Conservation (phyloP, 306 rosid genomes). For the Gleditsia sinensis region DNA sequence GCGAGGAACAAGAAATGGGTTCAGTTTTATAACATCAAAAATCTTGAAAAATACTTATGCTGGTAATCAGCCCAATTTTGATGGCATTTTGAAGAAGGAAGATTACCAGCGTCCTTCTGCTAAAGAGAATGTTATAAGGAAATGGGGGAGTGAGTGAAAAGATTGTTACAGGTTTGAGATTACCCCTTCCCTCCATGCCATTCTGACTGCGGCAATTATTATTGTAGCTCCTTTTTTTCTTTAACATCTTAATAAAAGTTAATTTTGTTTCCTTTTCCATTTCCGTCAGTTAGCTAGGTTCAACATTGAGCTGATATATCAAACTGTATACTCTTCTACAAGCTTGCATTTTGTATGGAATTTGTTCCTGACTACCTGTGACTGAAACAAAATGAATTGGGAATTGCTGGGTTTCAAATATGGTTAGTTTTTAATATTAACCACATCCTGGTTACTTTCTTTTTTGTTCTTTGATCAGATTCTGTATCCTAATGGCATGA, state of each 20-base stretch:
- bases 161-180: slow-evolving; percentile 34
- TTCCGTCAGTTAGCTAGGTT: neutral
- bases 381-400: slow-evolving; percentile 5
- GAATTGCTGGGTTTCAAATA: slow-evolving; percentile 1
- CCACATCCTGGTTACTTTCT: neutral
- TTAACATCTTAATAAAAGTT: neutral
- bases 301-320: neutral
- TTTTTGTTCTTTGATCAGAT: neutral
- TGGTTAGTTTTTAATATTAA: neutral
- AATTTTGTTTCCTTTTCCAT: neutral
- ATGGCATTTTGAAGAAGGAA: slow-evolving; percentile 47
- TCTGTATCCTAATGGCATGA: neutral
- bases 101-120: slow-evolving; percentile 61
- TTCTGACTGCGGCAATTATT: neutral
- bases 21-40: slow-evolving; percentile 57
- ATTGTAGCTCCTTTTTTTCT: neutral
- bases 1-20: slow-evolving; percentile 81
- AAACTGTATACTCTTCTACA: neutral
- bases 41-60: slow-evolving; percentile 43
- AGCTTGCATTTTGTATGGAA: neutral
- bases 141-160: slow-evolving; percentile 63
- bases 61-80: slow-evolving; percentile 37
- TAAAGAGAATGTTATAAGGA: slow-evolving; percentile 64
- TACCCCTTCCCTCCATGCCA: neutral
- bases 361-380: neutral